phyloP scores from a whole-genome alignment of 2,329 filamentous ascomycete genomes.

The Blumeriella jaapii region DNA sequence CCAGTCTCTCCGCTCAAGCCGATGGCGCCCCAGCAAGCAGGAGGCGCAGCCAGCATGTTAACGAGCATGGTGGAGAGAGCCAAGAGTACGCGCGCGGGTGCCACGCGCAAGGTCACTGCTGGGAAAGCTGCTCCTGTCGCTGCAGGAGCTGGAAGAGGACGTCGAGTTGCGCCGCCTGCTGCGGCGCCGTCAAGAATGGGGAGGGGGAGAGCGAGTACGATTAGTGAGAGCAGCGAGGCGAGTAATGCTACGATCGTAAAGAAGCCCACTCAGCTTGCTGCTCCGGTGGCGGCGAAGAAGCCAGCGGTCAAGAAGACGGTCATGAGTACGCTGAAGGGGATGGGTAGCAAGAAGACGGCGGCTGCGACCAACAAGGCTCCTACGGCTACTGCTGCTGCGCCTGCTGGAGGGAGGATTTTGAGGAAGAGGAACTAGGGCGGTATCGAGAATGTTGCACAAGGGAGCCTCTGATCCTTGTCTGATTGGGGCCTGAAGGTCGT shows the following conservation, averaged over 20 bases:
- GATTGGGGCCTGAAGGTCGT: too few relatives aligned
- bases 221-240: constrained; percentile 51
- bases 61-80: constrained; percentile 50
- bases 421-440: constrained; percentile 27
- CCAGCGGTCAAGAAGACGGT: constrained; percentile 39
- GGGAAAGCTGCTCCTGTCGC: constrained; percentile 11
- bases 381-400: constrained; percentile 15
- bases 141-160: constrained; percentile 19
- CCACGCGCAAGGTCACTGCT: constrained; percentile 28
- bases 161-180: constrained; percentile 20
- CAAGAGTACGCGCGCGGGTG: constrained; percentile 41
- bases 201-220: constrained; percentile 44
- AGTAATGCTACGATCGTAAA: constrained; percentile 52
- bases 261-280: constrained; percentile 36
- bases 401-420: constrained; percentile 21
- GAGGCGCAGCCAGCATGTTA: constrained; percentile 34
- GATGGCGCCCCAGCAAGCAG: constrained; percentile 21
- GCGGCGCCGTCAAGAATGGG: constrained; percentile 33
- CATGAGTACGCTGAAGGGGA: constrained; percentile 42
- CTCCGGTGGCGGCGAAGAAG: constrained; percentile 27
- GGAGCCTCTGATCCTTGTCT: too few relatives aligned
- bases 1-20: constrained; percentile 53
- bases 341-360: constrained; percentile 42
- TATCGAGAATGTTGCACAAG: too few relatives aligned
- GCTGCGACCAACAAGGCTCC: constrained; percentile 27